A percentile compares a stretch with the other conserved stretches of the same genome.
Evolutionary conservation across 2,329 filamentous ascomycete species (phyloP).

Genomic region (Apiospora saccharicola): DNA sequence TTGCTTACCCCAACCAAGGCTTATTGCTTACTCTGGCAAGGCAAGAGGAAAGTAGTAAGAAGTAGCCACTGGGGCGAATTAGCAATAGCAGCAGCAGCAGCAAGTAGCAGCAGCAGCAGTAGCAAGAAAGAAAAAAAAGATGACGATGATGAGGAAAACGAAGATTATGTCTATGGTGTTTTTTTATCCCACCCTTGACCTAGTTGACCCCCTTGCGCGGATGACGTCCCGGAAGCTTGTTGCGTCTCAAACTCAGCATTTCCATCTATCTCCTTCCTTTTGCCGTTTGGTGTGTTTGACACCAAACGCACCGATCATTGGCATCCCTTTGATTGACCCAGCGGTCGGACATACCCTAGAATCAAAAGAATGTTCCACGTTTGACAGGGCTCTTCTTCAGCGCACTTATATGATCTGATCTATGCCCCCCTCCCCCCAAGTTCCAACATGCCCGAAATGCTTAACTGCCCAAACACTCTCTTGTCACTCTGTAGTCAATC

Average conservation of each 20-base stretch:
- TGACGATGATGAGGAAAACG: background rate
- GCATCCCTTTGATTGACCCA: conserved; percentile 18
- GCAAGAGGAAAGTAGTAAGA: background rate
- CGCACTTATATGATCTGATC: conserved; percentile 19
- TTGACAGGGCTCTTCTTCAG: conserved; percentile 16
- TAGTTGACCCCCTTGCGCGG: conserved; percentile 22
- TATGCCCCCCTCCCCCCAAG: background rate
- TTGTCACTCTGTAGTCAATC: background rate
- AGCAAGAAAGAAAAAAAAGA: background rate
- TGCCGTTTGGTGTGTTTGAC: conserved; percentile 22
- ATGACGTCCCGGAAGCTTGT: conserved; percentile 25
- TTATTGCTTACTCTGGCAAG: conserved; percentile 14
- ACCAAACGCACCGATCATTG: conserved; percentile 20
- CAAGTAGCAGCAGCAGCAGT: background rate
- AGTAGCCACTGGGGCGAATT: background rate
- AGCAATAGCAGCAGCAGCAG: background rate
- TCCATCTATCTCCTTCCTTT: conserved; percentile 14
- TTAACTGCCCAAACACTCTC: conserved; percentile 17
- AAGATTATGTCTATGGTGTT: too few relatives aligned
- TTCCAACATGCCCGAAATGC: conserved; percentile 7
- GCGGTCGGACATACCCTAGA: conserved; percentile 16
- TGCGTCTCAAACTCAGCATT: conserved; percentile 24
- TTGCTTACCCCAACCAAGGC: conserved; percentile 9
- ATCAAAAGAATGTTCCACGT: conserved; percentile 20
- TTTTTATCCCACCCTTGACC: background rate